A percentile compares a stretch with the other conserved stretches of the same genome.
Conservation (phyloP, 2,329 filamentous ascomycete genomes). For the Coniochaeta prunicola region DNA sequence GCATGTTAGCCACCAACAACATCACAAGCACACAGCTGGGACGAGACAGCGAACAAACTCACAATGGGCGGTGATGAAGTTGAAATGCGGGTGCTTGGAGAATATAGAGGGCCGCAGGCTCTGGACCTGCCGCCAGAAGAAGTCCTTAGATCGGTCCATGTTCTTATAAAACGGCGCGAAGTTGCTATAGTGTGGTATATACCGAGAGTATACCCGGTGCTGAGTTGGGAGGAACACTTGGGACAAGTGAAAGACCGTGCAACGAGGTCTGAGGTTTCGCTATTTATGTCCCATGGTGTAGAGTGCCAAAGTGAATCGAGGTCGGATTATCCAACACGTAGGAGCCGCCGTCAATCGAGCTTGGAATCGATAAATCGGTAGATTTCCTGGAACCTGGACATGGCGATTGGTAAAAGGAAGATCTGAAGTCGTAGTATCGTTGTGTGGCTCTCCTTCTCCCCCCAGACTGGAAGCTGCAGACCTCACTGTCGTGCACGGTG, state of each 20-base stretch:
- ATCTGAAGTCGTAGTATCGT: neutral
- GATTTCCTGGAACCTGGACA: neutral
- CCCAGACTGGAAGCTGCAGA: neutral
- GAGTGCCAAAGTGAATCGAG: neutral
- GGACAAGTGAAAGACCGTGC: neutral
- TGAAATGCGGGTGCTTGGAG: conserved; percentile 60
- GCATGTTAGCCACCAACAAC: neutral
- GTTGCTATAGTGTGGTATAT: neutral
- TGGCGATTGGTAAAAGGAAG: neutral
- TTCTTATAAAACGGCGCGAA: neutral
- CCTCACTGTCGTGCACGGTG: neutral
- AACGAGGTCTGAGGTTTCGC: neutral
- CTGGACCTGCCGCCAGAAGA: conserved; percentile 34
- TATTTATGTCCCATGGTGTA: neutral
- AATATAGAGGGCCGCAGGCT: conserved; percentile 49
- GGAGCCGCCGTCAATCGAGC: neutral
- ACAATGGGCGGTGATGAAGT: conserved; percentile 80
- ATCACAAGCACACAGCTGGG: neutral
- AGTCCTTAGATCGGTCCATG: conserved; percentile 10
- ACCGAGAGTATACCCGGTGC: neutral
- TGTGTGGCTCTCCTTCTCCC: neutral
- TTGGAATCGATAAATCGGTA: neutral
- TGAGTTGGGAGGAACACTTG: neutral
- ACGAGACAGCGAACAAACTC: conserved; percentile 22
- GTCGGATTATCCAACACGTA: neutral